Base-by-base conservation (phyloP, 805 yeast species). In the Wickerhamiella domercqiae region DNA sequence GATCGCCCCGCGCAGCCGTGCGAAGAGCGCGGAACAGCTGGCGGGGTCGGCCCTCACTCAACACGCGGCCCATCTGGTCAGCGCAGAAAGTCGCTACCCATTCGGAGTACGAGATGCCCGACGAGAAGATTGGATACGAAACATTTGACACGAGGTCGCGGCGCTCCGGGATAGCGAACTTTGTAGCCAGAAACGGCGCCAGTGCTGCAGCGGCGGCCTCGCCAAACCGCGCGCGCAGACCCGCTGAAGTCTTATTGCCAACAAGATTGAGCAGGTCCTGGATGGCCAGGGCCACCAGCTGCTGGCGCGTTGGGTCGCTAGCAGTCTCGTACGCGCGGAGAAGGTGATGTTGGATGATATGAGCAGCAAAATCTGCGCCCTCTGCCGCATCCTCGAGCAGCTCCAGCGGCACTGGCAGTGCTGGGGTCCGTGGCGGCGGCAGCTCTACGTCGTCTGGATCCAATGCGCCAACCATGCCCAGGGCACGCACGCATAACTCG, bases 261-360 rank as follows among this genome's bases (percentile, higher is more conserved):
- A 46, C 40, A 13, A 73, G 67, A 45, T 73, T 73, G 36, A 90
- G 58, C 35, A 77, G 75, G 44, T 83, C 90, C 54, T 90, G 99
- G 71, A 90, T 81, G 0, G 87, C 78, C 55, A 71, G 78, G 0
- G 95, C 94, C 25, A 84, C 66, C 51, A 78, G 80, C 40, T 80
- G 64, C 54, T 90, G 98, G 35, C 73, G 71, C 17, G 72, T 70
- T 0, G 97, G 94, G 51, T 84, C 84, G 24, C 78, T 79, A 1
- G 95, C 78, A 0, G 94, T 84, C 73, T 93, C 77, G 56, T 84
- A 86, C 1, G 83, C 73, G 24, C 81, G 83, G 6, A 86, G 78
- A n/a, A 90, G 63, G 41, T 72, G 65, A 38, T 70, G 67, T 42
- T 80, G 76, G 24, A 86, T 61, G 35, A 86, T 71, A 47, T 67